phyloP scores from a whole-genome alignment of 1,139 yeast genomes.

The Sugiyamaella xylanicola region DNA sequence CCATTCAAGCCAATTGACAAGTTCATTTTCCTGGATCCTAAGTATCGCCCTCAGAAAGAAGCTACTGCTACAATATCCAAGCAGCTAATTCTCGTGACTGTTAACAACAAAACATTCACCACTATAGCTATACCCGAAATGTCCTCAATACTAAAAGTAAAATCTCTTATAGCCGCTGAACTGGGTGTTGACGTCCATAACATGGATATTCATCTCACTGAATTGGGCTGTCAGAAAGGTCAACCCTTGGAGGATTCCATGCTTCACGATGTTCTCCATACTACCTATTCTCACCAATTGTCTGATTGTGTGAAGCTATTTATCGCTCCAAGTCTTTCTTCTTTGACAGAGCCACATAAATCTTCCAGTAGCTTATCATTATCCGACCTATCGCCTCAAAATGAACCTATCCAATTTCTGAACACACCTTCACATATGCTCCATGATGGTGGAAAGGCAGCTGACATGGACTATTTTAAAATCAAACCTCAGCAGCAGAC shows the following conservation, averaged over 20 bases:
- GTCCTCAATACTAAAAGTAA: slow-evolving; percentile 42
- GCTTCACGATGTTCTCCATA: slow-evolving; percentile 44
- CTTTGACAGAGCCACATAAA: not conserved
- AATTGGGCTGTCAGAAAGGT: slow-evolving; percentile 67
- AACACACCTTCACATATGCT: slow-evolving; percentile 39
- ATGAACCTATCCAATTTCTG: slow-evolving; percentile 30
- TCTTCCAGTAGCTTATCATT: slow-evolving; percentile 19
- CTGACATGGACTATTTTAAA: slow-evolving; percentile 32
- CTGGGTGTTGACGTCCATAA: slow-evolving; percentile 49
- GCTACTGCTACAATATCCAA: slow-evolving; percentile 28
- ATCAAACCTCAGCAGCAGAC: slow-evolving; percentile 18
- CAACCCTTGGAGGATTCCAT: slow-evolving; percentile 56
- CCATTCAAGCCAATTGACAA: slow-evolving; percentile 3
- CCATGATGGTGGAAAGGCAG: slow-evolving; percentile 20
- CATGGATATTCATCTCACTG: slow-evolving; percentile 67
- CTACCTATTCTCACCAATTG: slow-evolving; percentile 4
- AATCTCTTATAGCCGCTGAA: slow-evolving; percentile 45
- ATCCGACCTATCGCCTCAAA: slow-evolving; percentile 22
- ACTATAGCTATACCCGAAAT: slow-evolving; percentile 49
- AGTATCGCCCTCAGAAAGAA: slow-evolving; percentile 15
- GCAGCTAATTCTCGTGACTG: slow-evolving; percentile 55
- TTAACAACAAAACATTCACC: slow-evolving; percentile 57
- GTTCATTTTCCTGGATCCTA: slow-evolving; percentile 18
- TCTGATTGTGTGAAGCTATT: slow-evolving; percentile 37
- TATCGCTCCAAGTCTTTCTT: slow-evolving; percentile 24